These are phyloP conservation scores for Paraphaeosphaeria minitans DNA, from an alignment of 2,329 filamentous ascomycete species.

Conservation along the genomic window DNA sequence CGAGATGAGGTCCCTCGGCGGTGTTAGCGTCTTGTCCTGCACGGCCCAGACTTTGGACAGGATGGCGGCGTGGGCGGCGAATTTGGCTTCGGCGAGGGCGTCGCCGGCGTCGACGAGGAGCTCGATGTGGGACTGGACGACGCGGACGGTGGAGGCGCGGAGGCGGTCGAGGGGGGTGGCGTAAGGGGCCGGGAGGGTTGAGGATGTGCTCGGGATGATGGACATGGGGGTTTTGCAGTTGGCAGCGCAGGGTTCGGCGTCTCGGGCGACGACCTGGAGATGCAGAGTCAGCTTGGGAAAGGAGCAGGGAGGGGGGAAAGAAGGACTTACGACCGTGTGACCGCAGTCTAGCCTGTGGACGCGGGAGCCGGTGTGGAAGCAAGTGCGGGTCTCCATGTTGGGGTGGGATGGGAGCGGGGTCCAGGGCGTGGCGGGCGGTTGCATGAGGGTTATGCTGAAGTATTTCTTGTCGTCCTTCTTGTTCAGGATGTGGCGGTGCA, in stretches of 20 bases:
- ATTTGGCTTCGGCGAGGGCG: not conserved
- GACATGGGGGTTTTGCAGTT: constrained; percentile 13
- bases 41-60: not conserved
- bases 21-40: not conserved
- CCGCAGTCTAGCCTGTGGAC: constrained; percentile 21
- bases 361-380: constrained; percentile 14
- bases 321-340: constrained; percentile 13
- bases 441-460: constrained; percentile 16
- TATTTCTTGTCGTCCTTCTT: not conserved
- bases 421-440: constrained; percentile 10
- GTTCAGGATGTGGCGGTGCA: constrained; percentile 8
- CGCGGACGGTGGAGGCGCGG: not conserved
- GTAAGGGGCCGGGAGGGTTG: not conserved
- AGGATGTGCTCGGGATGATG: not conserved
- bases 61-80: not conserved
- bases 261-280: constrained; percentile 3
- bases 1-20: not conserved
- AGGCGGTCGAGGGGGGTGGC: not conserved
- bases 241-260: constrained; percentile 18
- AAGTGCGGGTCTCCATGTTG: constrained; percentile 21
- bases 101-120: not conserved
- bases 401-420: constrained; percentile 4
- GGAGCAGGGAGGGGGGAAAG: not conserved
- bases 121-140: not conserved
- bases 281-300: not conserved